Base-by-base conservation (phyloP, 2,329 filamentous ascomycete genomes). In the Fusarium piperis region DNA sequence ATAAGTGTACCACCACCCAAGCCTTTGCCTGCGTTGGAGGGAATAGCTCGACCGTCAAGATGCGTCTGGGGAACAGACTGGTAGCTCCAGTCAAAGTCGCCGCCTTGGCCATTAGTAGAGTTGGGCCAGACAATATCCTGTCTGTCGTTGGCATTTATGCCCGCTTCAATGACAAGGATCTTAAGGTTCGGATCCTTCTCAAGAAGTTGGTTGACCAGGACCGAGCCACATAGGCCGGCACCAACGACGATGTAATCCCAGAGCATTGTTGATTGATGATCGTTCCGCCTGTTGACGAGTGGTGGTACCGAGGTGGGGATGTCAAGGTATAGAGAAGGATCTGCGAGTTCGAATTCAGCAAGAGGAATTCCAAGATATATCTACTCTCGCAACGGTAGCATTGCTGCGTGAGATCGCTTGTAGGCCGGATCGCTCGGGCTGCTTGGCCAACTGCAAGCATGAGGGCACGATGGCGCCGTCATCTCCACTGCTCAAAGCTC, bases 171-270 rank as follows among this genome's bases (percentile, higher is more conserved):
- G 7, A 84, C 71, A 28, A 83, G 73, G 18, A 83, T 81, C 11
- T 78, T 79, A 59, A 73, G 71, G 4, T 68, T n/a, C 3, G 71
- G 60, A n/a, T 79, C 65, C 0, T 61, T 51, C 13, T 72, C 58
- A 8, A 74, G 64, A 2, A 84, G 75, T 7, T 81, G 73, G 52
- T 78, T 80, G 1, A 81, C 79, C 7, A 82, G 62, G 23, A 82
- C 80, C 10, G 78, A 78, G 18, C 81, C 81, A 2, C 78, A 74
- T 2, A 82, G 76, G 18, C 81, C 82, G 7, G 79, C 81, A 6
- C 81, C 82, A 4, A 83, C 76, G 20, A 84, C 73, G 6, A 84
- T 81, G 62, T 78, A 80, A 52, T 83, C 81, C 73, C 74, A 76
- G 38, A 64, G 63, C 9, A 52, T 52, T 30, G n/a, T 52, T 20